Percentiles rank a stretch among this genome's conserved stretches.
phyloP scores from a whole-genome alignment of 176 grass and related monocot species.

The Paspalum notatum region DNA sequence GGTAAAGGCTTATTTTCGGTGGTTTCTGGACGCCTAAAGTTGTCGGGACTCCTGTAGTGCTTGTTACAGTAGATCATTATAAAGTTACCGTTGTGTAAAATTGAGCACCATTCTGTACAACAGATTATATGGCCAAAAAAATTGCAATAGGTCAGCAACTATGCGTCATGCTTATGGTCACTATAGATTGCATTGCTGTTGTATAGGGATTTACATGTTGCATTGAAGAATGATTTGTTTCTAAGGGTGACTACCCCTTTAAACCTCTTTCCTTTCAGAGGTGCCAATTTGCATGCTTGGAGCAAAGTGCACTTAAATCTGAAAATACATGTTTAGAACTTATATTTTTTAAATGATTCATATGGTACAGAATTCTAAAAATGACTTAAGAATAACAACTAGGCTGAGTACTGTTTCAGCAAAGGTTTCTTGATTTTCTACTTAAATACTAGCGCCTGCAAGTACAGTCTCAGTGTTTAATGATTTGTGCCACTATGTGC shows the following conservation, averaged over 20 bases:
- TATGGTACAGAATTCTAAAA: neutral
- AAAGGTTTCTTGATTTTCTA: neutral
- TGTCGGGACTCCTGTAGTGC: too few species aligned
- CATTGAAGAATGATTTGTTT: constrained; percentile 12
- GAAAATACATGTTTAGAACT: neutral
- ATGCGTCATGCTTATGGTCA: neutral
- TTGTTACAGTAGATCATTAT: neutral
- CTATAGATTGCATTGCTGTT: neutral
- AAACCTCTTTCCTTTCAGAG: neutral
- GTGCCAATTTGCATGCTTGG: neutral
- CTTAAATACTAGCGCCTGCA: neutral
- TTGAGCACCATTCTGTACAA: neutral
- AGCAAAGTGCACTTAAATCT: neutral
- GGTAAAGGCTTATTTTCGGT: too few species aligned
- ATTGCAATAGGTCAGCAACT: neutral
- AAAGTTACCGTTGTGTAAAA: neutral
- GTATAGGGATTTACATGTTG: neutral
- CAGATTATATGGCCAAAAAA: neutral
- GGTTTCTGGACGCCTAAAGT: too few species aligned
- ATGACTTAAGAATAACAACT: neutral
- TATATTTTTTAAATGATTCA: constrained; percentile 12
- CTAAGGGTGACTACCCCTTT: neutral
- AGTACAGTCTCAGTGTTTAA: neutral
- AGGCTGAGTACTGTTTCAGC: neutral
- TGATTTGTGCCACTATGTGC: neutral